Percentiles rank a stretch among this genome's conserved stretches.
phyloP scores from a whole-genome alignment of 805 yeast genomes.

The Pichia nanzhaoensis region DNA sequence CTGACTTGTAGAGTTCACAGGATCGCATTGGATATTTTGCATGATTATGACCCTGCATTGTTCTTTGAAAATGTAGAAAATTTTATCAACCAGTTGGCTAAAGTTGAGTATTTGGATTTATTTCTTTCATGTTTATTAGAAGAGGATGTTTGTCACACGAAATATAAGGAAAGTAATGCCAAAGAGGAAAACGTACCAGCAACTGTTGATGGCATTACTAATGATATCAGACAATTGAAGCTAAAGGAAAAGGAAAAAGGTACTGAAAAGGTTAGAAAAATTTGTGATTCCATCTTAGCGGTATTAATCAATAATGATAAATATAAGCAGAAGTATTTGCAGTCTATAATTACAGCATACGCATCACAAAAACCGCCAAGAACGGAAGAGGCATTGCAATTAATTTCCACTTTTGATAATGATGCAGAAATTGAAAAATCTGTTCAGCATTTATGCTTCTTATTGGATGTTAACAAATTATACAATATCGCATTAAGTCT shows the following conservation, averaged over 20 bases:
- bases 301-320: constrained; percentile 44
- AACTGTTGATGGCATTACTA: constrained; percentile 1
- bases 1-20: constrained; percentile 82
- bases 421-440: constrained; percentile 48
- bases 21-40: constrained; percentile 80
- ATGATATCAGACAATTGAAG: constrained; percentile 5
- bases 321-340: constrained; percentile 54
- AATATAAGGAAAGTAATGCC: constrained; percentile 66
- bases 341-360: constrained; percentile 80
- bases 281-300: constrained; percentile 64
- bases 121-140: constrained; percentile 81
- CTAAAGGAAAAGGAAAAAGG: constrained; percentile 15
- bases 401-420: constrained; percentile 48
- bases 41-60: constrained; percentile 74
- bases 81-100: constrained; percentile 64
- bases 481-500: constrained; percentile 75
- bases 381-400: constrained; percentile 60
- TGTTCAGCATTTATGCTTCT: constrained; percentile 79
- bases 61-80: constrained; percentile 57
- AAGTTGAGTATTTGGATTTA: constrained; percentile 73
- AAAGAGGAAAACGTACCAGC: constrained; percentile 5
- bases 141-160: constrained; percentile 77
- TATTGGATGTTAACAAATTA: constrained; percentile 80
- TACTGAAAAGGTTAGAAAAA: constrained; percentile 54
- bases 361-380: constrained; percentile 91